Base-by-base conservation (phyloP, 75 land plant genomes). In the Larix kaempferi region DNA sequence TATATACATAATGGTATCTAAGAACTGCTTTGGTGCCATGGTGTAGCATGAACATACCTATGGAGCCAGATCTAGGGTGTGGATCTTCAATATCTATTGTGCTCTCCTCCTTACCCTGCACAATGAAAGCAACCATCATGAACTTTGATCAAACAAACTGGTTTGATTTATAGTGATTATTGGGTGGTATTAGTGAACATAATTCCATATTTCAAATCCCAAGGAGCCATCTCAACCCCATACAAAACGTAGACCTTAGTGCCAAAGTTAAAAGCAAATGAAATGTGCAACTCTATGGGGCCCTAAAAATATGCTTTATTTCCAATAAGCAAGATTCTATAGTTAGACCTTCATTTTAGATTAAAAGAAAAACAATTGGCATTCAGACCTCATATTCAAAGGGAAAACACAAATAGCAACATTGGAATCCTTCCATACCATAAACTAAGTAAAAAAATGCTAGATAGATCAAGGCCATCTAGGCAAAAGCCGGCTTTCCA, bases 71-170 rank as follows among this genome's bases (percentile, higher is more conserved):
- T 74, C 80, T 88, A 41, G 76, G 78, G 55, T 74, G 81, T 14
- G 33, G 63, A 58, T 61, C 74, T 78, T 88, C 89, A 6, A 82
- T 14, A 80, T 88, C 87, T 35, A 33, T 61, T 39, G 66, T 37
- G 59, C 59, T 80, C 3, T 75, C 84, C 23, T 79, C 81, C 54
- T 81, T 77, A 6, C 81, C 86, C 89, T 87, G 21, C 33, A 21
- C 11, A 33, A 33, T 21, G 27, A 66, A 66, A 29, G 3, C 44
- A 35, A 37, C 17, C 13, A 37, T 35, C 41, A 66, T 17, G 44
- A 35, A 37, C 33, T 16, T 66, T 7, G 35, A 17, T 33, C 25
- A 66, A 17, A 60, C 25, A 19, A 37, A 29, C 17, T 35, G 21
- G 44, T 66, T 17, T 66, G 71, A 41, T 37, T 5, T n/a, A n/a